Base-by-base conservation (phyloP, 2,329 filamentous ascomycete species). In the Fusarium nurragi region DNA sequence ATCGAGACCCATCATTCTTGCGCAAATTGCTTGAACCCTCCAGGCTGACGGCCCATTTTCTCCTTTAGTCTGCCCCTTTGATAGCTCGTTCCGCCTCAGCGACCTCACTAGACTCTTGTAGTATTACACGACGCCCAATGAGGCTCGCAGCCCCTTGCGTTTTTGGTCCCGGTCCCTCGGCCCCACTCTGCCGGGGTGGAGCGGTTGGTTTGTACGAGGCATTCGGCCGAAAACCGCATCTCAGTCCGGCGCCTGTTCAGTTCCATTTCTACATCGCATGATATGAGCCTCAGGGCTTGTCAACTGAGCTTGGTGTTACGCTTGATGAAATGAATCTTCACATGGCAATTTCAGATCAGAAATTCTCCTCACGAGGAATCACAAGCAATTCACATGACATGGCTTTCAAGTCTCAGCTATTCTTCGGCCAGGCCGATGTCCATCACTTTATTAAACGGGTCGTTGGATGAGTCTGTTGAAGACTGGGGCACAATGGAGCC, bases 221-320 rank as follows among this genome's bases (percentile, higher is more conserved):
- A 40, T 52, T 58, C 60, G 60, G 60, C 60, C 60, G 60, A 64
- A 47, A 67, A 25, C 18, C 43, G 32, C 23, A 36, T 43, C n/a
- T 14, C 36, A 46, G 26, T 25, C 44, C 57, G 39, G 23, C 39
- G 23, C 19, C n/a, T 28, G 44, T 22, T 39, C 22, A 38, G 46
- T 45, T 51, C 54, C 50, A 34, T 51, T 32, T 25, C 37, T 18
- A 41, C 45, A 18, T 65, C 48, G 22, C 46, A 52, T 39, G 34
- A 49, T 46, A 37, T n/a, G 28, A 48, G 45, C 37, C 38, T 54
- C 39, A 39, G 16, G n/a, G 13, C 28, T 6, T 38, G 21, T 19
- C 21, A 50, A 21, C 38, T 28, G 50, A 37, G 43, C 12, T 18
- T 23, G 30, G 22, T 18, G 28, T 13, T 40, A 13, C 7, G 12